phyloP scores from a whole-genome alignment of 371 early-diverging fungal genomes.

The Zopfochytrium polystomum region DNA sequence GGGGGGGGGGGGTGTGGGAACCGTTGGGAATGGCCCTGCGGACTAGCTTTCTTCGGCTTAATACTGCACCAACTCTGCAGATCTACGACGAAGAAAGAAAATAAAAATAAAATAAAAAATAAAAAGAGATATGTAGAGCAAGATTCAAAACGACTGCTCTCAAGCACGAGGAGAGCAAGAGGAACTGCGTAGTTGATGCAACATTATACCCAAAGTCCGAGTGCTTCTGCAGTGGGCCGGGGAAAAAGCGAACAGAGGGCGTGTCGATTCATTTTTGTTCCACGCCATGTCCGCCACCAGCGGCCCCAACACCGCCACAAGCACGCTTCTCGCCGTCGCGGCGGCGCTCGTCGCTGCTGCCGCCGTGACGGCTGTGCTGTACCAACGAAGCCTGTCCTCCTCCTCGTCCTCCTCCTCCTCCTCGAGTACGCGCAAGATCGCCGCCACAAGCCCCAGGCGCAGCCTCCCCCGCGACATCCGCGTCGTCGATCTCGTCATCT shows the following conservation, averaged over 20 bases:
- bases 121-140: not conserved
- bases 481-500: slow-evolving; percentile 7
- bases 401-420: too few relatives aligned
- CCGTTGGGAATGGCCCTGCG: too few relatives aligned
- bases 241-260: not conserved
- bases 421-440: too few relatives aligned
- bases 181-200: not conserved
- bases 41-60: too few relatives aligned
- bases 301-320: not conserved
- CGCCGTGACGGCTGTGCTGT: too few relatives aligned
- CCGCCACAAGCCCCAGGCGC: not conserved
- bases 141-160: not conserved
- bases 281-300: not conserved
- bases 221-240: not conserved
- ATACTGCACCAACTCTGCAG: too few relatives aligned
- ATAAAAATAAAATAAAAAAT: too few relatives aligned
- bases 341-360: too few relatives aligned
- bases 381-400: too few relatives aligned
- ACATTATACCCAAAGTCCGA: not conserved
- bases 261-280: not conserved
- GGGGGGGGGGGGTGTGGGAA: too few relatives aligned
- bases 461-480: not conserved
- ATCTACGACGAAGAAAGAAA: too few relatives aligned
- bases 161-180: not conserved
- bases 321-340: too few relatives aligned